Percentiles rank a stretch among this genome's conserved stretches.
phyloP scores from a whole-genome alignment of 139 green algal genomes.

The Chlorella sp. region DNA sequence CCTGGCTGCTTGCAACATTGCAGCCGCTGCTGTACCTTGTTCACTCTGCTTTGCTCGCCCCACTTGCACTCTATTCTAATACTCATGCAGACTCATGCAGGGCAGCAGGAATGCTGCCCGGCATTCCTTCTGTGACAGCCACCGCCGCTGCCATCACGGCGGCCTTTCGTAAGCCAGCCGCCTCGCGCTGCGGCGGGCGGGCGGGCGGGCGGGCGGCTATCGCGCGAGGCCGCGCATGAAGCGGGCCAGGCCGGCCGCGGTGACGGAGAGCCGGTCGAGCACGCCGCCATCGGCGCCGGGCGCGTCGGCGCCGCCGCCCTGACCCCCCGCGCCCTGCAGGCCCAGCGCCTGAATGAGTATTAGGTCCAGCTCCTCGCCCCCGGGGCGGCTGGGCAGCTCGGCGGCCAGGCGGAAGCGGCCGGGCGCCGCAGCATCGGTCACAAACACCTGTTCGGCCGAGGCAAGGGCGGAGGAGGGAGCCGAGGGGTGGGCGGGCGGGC shows the following conservation, averaged over 20 bases:
- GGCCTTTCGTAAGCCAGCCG: neutral
- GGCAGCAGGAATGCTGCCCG: neutral
- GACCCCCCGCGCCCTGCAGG: neutral
- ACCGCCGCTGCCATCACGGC: neutral
- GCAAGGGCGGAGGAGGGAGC: too few species aligned
- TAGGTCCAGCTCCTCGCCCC: constrained; percentile 49
- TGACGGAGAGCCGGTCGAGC: constrained; percentile 31
- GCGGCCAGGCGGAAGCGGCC: constrained; percentile 51
- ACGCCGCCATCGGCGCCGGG: constrained; percentile 22
- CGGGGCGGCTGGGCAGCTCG: constrained; percentile 33
- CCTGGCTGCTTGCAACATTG: too few species aligned
- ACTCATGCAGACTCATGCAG: neutral
- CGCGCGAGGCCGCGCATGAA: constrained; percentile 48
- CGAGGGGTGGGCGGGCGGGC: neutral
- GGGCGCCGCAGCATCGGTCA: constrained; percentile 19
- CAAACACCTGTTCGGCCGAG: constrained; percentile 33
- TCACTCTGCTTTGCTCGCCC: neutral
- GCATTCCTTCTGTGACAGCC: neutral
- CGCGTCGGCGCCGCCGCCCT: neutral
- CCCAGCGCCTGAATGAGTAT: constrained; percentile 55
- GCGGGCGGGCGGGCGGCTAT: neutral
- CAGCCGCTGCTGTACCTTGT: too few species aligned
- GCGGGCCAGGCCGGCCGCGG: constrained; percentile 38
- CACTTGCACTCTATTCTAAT: too few species aligned
- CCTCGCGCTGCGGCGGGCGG: neutral